Percentiles rank a stretch among this genome's conserved stretches.
These are phyloP conservation scores for Cudoniella acicularis DNA, from an alignment of 495 filamentous ascomycete species.

Conservation along the genomic window DNA sequence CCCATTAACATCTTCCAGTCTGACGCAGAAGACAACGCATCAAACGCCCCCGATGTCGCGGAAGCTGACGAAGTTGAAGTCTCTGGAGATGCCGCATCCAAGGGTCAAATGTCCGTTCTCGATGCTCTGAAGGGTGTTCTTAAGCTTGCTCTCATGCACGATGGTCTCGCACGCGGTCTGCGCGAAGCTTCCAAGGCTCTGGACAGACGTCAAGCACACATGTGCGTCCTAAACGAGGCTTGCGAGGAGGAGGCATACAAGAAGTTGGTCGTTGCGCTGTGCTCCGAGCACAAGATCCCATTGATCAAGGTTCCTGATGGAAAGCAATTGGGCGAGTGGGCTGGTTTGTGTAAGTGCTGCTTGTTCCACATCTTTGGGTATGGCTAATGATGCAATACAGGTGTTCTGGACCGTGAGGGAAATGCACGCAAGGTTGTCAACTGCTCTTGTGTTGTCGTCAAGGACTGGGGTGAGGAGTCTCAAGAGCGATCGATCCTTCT, in stretches of 20 bases:
- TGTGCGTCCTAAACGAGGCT: constrained; percentile 98
- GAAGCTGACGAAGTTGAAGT: constrained; percentile 89
- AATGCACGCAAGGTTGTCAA: constrained; percentile 99
- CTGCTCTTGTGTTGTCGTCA: constrained; percentile 99
- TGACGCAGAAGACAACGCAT: constrained; percentile 72
- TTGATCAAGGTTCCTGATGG: constrained; percentile 99
- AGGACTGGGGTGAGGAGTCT: constrained; percentile 99
- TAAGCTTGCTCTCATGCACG: constrained; percentile 98
- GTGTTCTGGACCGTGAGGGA: constrained; percentile 96
- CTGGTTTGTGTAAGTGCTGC: constrained; percentile 85
- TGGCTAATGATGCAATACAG: constrained; percentile 41
- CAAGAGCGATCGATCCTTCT: constrained; percentile 96
- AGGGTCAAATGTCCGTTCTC: constrained; percentile 95
- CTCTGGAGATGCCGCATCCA: constrained; percentile 71
- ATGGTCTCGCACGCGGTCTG: constrained; percentile 95
- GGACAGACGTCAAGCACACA: constrained; percentile 95
- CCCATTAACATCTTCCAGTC: constrained; percentile 35
- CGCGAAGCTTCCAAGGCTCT: constrained; percentile 97
- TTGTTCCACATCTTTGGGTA: not conserved
- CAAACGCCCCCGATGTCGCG: constrained; percentile 48
- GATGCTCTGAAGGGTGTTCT: constrained; percentile 97
- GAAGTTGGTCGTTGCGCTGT: constrained; percentile 97
- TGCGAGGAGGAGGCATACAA: constrained; percentile 99
- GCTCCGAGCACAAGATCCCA: constrained; percentile 98
- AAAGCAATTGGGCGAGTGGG: constrained; percentile 99